Evolutionary conservation across 2,329 filamentous ascomycete genomes (phyloP), one percentile per base, ranked within the genome.

Genomic region (Paecilomyces fulvus): DNA sequence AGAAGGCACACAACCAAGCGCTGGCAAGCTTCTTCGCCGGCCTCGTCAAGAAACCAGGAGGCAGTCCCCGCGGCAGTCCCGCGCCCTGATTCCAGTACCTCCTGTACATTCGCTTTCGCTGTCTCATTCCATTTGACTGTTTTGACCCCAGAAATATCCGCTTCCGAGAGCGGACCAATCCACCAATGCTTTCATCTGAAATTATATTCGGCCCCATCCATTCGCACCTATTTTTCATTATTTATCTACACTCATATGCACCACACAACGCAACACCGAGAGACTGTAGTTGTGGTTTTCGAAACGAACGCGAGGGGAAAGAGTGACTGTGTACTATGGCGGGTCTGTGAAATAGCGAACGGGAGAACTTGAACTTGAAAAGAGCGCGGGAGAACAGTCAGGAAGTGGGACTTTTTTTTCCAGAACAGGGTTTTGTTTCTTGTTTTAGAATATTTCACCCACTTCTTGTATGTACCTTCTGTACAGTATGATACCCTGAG

Each of bases 11-110:
- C 59, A 81, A 83, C 52, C 81, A 85, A 68, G 79, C 79, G 30
- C 68, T 86, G 57, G 81, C 81, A 52, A 80, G 77, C 56, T 85
- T 85, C 68, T 85, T 86, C 64, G 79, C 78, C 11, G 79, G 78
- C 10, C 70, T 85, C 50, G 79, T 83, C 68, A 83, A 81, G 65
- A 82, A 79, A 61, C 68, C 72, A 8, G 62, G 67, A 31, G 71
- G 68, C 49, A 67, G 64, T 57, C 71, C 73, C 17, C 72, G 73
- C 46, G 68, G 71, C 20, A 74, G 70, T 56, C 69, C 71, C 9
- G 69, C 70, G 37, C n/a, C 37, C 17, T 43, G n/a, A 43, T 9
- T 7, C n/a, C n/a, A 43, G 17, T 12, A 43, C 37, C 37, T 20
- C 37, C 9, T 43, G 37, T 20, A 43, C 14, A 43, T 43, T 43